Evolutionary conservation across 2,329 filamentous ascomycete species (phyloP).

Genomic region (Chaetomium olivaceum): DNA sequence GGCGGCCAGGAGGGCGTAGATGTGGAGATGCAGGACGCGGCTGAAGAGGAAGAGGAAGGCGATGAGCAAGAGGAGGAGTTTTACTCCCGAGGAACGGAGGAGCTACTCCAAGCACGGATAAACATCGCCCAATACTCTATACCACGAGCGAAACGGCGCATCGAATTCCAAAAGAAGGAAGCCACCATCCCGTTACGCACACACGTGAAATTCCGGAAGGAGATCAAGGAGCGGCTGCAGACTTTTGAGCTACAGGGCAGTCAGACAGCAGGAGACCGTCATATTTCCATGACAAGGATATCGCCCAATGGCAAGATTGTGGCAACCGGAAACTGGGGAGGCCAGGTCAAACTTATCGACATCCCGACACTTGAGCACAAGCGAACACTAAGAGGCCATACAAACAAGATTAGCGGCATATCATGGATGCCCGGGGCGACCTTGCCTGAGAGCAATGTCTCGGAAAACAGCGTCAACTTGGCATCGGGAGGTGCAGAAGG

Average conservation of each 20-base stretch:
- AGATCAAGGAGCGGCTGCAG: conserved; percentile 77
- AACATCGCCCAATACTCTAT: conserved; percentile 82
- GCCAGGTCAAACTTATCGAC: conserved; percentile 80
- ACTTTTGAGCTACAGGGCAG: conserved; percentile 90
- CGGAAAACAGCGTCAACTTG: conserved; percentile 74
- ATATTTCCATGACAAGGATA: conserved; percentile 89
- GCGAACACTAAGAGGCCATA: conserved; percentile 77
- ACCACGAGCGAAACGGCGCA: conserved; percentile 74
- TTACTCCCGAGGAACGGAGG: conserved; percentile 79
- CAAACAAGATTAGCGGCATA: conserved; percentile 83
- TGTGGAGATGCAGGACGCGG: conserved; percentile 60
- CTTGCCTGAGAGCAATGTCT: conserved; percentile 67
- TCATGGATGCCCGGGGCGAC: conserved; percentile 88
- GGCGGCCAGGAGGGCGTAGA: conserved; percentile 58
- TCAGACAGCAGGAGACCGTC: conserved; percentile 86
- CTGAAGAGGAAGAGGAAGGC: conserved; percentile 58
- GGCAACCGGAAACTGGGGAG: conserved; percentile 91
- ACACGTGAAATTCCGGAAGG: conserved; percentile 89
- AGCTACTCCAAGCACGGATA: conserved; percentile 73
- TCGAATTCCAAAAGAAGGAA: conserved; percentile 77
- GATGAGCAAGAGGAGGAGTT: conserved; percentile 88
- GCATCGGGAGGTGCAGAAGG: conserved; percentile 90
- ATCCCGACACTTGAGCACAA: conserved; percentile 81
- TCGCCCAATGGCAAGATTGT: conserved; percentile 80
- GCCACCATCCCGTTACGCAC: conserved; percentile 81